A percentile compares a stretch with the other conserved stretches of the same genome.
These are phyloP conservation scores for Backusella tuberculispora DNA, from an alignment of 192 early-diverging fungal species.

Conservation along the genomic window DNA sequence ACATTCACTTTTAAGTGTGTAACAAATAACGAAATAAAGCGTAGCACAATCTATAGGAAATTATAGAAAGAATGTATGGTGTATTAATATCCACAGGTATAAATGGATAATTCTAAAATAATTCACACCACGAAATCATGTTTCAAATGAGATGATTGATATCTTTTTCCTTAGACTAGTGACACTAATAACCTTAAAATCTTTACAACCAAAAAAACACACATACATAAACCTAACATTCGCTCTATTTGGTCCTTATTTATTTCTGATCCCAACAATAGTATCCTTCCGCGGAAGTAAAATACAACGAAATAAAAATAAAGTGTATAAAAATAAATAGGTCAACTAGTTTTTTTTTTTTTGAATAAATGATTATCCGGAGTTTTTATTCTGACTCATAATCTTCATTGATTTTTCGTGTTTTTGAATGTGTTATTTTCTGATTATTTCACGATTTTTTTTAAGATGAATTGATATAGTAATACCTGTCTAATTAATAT, in stretches of 20 bases:
- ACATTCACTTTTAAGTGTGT: constrained; percentile 1
- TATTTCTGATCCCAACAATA: neutral
- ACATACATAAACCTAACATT: neutral
- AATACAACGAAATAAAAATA: neutral
- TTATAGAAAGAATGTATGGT: constrained; percentile 5
- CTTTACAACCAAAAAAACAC: neutral
- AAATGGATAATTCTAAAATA: constrained; percentile 17
- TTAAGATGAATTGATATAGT: neutral
- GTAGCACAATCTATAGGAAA: constrained; percentile 8
- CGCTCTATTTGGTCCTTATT: neutral
- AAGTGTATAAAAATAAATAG: neutral
- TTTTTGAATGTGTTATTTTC: constrained; percentile 4
- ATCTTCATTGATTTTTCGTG: neutral
- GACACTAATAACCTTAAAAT: neutral
- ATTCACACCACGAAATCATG: constrained; percentile 9
- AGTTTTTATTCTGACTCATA: constrained; percentile 14
- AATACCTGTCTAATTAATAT: neutral
- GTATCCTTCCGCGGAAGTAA: neutral
- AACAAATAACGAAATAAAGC: neutral
- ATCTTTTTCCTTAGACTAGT: neutral
- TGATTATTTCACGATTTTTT: neutral
- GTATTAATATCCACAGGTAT: constrained; percentile 3
- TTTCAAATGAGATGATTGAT: neutral
- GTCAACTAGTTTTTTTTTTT: neutral
- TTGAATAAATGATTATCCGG: constrained; percentile 14